A percentile compares a stretch with the other conserved stretches of the same genome.
Conservation (phyloP, 257 asterid genomes). For the Perilla frutescens region DNA sequence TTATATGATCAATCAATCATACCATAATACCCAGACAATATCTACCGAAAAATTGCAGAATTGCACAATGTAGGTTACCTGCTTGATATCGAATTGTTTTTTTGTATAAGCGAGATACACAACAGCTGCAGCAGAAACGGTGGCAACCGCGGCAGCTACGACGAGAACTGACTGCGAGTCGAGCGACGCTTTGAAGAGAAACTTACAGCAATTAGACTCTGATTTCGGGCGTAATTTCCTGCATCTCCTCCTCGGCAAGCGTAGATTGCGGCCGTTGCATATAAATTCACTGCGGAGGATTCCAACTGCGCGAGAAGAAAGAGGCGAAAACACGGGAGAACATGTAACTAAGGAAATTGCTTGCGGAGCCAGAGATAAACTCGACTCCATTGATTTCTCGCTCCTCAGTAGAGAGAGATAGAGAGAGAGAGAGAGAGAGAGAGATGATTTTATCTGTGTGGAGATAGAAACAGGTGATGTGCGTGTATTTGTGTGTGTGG, state of each 20-base stretch:
- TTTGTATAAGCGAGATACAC: conserved; percentile 47
- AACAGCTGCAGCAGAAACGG: conserved; percentile 63
- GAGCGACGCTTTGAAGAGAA: conserved; percentile 61
- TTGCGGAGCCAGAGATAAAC: conserved; percentile 55
- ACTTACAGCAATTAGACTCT: conserved; percentile 40
- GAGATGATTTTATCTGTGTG: background rate
- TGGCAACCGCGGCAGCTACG: conserved; percentile 55
- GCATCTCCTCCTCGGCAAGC: conserved; percentile 57
- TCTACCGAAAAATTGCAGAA: background rate
- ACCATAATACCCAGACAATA: background rate
- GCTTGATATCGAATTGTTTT: conserved; percentile 39
- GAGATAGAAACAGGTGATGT: background rate
- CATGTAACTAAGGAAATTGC: conserved; percentile 45
- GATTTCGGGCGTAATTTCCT: conserved; percentile 52
- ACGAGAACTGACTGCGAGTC: conserved; percentile 60
- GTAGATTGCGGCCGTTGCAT: conserved; percentile 55
- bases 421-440: background rate
- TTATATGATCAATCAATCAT: background rate
- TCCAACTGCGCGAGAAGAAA: conserved; percentile 51
- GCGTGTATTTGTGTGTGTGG: background rate
- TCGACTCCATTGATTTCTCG: conserved; percentile 58
- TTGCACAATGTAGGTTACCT: conserved; percentile 45
- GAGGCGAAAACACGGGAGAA: conserved; percentile 47
- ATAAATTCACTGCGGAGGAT: conserved; percentile 58
- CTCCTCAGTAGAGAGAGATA: background rate